Conservation (phyloP, 148 eudicot species). For the Chenopodium berlandieri region DNA sequence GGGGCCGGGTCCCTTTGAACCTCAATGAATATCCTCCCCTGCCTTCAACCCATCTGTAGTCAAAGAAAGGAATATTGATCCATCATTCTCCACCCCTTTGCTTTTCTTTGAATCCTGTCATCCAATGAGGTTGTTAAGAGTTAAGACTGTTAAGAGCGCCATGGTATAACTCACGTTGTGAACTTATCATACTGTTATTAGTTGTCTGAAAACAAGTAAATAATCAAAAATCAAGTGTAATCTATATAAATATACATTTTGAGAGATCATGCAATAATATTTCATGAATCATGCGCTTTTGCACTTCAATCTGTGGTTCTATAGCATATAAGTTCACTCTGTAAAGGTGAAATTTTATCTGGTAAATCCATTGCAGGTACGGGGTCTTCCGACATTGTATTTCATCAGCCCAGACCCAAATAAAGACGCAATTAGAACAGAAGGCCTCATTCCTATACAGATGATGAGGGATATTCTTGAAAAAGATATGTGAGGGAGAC, state of each 20-base stretch:
- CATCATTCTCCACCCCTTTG: neutral
- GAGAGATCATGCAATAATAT: neutral
- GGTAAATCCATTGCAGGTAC: conserved; percentile 48
- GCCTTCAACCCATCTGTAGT: neutral
- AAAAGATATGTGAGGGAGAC: conserved; percentile 55
- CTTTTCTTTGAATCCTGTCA: neutral
- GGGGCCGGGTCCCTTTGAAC: too few species aligned
- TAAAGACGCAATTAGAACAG: conserved; percentile 89
- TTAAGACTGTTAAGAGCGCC: too few species aligned
- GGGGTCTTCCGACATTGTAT: conserved; percentile 93
- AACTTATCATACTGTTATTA: too few species aligned
- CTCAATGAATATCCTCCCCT: neutral
- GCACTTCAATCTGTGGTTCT: neutral
- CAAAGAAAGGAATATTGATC: too few species aligned
- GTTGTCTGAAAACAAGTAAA: neutral
- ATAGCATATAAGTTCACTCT: neutral
- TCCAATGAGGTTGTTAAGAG: too few species aligned
- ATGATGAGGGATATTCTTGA: conserved; percentile 91
- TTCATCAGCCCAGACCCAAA: conserved; percentile 90
- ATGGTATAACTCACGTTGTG: too few species aligned
- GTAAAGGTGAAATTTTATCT: neutral
- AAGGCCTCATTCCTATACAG: conserved; percentile 91
- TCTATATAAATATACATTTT: neutral
- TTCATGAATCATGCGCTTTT: conserved; percentile 2
- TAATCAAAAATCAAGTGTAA: neutral